Evolutionary conservation across 306 rosid genomes (phyloP).

Genomic region (Quercus ilex): DNA sequence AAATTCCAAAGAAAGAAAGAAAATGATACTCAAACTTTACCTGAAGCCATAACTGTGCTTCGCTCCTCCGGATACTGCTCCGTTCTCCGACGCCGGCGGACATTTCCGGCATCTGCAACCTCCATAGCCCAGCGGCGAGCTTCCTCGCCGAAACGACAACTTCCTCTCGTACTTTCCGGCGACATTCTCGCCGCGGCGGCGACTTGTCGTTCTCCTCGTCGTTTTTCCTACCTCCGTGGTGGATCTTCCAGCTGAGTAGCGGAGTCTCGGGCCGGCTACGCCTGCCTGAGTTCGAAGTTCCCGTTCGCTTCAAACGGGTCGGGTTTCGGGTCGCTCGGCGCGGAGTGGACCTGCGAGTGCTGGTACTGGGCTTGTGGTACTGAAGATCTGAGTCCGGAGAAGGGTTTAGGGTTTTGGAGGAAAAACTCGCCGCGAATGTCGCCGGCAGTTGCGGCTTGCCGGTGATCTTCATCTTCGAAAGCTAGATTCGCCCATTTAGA

Average conservation of each 20-base stretch:
- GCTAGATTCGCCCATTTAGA: slow-evolving; percentile 42
- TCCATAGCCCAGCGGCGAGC: slow-evolving; percentile 85
- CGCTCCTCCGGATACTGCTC: slow-evolving; percentile 14
- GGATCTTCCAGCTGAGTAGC: slow-evolving; percentile 60
- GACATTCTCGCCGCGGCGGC: slow-evolving; percentile 16
- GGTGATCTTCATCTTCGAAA: slow-evolving; percentile 61
- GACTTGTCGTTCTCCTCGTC: slow-evolving; percentile 38
- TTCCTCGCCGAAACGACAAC: slow-evolving; percentile 65
- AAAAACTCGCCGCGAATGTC: slow-evolving; percentile 30
- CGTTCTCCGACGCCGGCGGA: slow-evolving; percentile 21
- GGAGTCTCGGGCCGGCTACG: slow-evolving; percentile 89
- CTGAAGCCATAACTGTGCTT: slow-evolving; percentile 56
- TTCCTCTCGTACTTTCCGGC: slow-evolving; percentile 37
- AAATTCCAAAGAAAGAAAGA: neutral
- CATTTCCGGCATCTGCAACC: slow-evolving; percentile 68
- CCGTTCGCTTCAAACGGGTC: slow-evolving; percentile 32
- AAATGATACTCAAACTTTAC: slow-evolving; percentile 27
- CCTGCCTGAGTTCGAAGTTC: slow-evolving; percentile 30
- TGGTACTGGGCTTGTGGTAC: slow-evolving; percentile 18
- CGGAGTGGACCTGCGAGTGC: slow-evolving; percentile 24
- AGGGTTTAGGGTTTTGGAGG: slow-evolving; percentile 22
- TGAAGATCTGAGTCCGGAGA: slow-evolving; percentile 73
- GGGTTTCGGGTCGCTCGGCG: slow-evolving; percentile 37
- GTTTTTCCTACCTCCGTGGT: slow-evolving; percentile 9
- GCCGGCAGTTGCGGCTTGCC: slow-evolving; percentile 30